Evolutionary conservation across 139 green algal genomes (phyloP).

Genomic region (Astrephomene gubernaculifera): DNA sequence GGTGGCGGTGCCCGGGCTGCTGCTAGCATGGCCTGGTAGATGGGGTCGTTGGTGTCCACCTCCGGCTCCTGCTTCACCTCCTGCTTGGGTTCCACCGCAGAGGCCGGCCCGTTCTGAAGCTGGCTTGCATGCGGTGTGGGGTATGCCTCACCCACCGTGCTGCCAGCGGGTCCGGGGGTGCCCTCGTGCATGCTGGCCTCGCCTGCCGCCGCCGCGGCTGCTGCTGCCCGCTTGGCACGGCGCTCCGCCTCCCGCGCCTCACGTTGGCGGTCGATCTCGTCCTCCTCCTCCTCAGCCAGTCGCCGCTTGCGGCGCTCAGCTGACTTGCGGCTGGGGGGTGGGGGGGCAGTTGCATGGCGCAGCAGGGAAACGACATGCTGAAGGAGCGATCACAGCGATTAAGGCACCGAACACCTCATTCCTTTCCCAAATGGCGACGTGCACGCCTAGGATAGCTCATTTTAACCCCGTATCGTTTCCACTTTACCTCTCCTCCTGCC

Average conservation of each 20-base stretch:
- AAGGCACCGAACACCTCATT: no score
- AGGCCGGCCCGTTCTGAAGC: no score
- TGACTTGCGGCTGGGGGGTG: conserved; percentile 57
- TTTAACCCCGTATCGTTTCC: no score
- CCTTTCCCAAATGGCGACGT: no score
- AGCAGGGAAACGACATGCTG: background rate
- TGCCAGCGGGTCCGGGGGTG: conserved; percentile 34
- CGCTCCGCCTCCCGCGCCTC: conserved; percentile 53
- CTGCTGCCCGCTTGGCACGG: background rate
- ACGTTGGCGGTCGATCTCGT: conserved; percentile 52
- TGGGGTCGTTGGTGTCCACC: conserved; percentile 70
- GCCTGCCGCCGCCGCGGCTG: background rate
- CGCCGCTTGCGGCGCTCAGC: conserved; percentile 64
- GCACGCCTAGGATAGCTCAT: no score
- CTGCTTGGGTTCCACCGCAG: conserved; percentile 15
- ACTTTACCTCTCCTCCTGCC: background rate
- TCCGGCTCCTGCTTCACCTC: conserved; percentile 33
- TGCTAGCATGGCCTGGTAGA: conserved; percentile 57
- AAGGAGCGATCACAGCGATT: no score
- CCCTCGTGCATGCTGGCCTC: conserved; percentile 17
- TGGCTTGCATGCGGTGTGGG: background rate
- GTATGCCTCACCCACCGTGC: conserved; percentile 12
- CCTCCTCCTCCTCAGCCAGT: conserved; percentile 62
- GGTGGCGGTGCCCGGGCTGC: conserved; percentile 17
- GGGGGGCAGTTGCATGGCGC: background rate